These are phyloP conservation scores for Boeremia exigua DNA, from an alignment of 2,329 filamentous ascomycete species.

Conservation along the genomic window DNA sequence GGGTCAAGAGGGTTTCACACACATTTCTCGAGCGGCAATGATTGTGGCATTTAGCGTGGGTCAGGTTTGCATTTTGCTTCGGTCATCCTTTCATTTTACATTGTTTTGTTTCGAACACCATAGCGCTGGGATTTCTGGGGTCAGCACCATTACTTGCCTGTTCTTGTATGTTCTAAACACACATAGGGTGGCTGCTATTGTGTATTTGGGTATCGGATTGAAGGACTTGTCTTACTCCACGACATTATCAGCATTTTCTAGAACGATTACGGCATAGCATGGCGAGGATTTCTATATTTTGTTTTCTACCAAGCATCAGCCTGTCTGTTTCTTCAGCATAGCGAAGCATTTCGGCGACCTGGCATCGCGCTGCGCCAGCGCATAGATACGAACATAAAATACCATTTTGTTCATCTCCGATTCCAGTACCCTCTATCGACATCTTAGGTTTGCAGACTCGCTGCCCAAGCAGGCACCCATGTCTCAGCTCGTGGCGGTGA, in stretches of 20 bases:
- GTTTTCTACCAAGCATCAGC: constrained; percentile 22
- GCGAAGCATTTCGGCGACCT: constrained; percentile 25
- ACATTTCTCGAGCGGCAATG: constrained; percentile 35
- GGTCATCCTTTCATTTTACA: constrained; percentile 27
- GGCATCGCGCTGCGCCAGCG: constrained; percentile 24
- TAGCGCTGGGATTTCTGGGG: constrained; percentile 32
- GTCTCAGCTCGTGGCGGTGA: constrained; percentile 35
- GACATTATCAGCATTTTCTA: constrained; percentile 14
- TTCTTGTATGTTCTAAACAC: constrained; percentile 34
- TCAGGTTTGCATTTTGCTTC: constrained; percentile 29
- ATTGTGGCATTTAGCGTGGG: constrained; percentile 50
- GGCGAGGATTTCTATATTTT: constrained; percentile 29
- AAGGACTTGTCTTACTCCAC: constrained; percentile 3
- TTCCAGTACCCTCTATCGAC: constrained; percentile 22
- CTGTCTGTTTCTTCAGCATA: constrained; percentile 19
- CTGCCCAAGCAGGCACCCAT: constrained; percentile 27
- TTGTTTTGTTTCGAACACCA: constrained; percentile 33
- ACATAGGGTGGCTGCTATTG: constrained; percentile 31
- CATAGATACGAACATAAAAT: constrained; percentile 21
- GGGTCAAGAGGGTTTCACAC: constrained; percentile 21
- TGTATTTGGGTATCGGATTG: constrained; percentile 20
- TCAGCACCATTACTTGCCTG: constrained; percentile 27
- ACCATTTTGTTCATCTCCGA: constrained; percentile 24
- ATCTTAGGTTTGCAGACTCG: constrained; percentile 18
- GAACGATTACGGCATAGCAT: constrained; percentile 30